Base-by-base conservation (phyloP, 1,284 basidiomycete genomes). In the Sanghuangporus sanghuang region DNA sequence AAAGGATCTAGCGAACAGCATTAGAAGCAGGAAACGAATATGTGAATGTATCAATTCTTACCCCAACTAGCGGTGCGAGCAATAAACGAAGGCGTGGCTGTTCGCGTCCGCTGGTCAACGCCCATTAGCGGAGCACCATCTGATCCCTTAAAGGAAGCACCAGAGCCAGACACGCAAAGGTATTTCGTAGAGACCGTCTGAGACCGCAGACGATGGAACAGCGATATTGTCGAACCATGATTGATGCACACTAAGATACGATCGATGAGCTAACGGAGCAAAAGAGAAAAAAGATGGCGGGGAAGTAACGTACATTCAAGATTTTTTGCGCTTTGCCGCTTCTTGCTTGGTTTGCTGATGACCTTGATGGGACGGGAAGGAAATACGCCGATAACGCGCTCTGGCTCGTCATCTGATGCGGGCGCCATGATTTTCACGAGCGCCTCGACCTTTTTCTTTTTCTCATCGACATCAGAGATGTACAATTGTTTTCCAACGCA, bases 151-250 rank as follows among this genome's bases (percentile, higher is more conserved):
- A 95, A 92, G 0, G 90, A 90, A 2, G 93, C 90, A 8, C 91
- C 88, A 23, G 95, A 93, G 23, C 93, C 92, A 21, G 93, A 93
- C 3, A 98, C 95, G 67, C 94, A 95, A 61, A 98, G 89, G 70
- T 96, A 98, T 70, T 96, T 94, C 9, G 96, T 98, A 3, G 92
- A 94, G n/a, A 92, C 92, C 2, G 91, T 95, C 77, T 95, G 96
- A 0, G 95, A 95, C 61, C 95, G 87, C 67, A 96, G 79, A 18
- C 96, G 90, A 74, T 98, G 96, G 83, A 96, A 98, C 57, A 98
- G 77, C 3, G 95, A 96, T 63, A 98, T 91, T 1, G 95, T 95
- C 11, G 95, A 93, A 32, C 96, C 96, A 76, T 98, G 96, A 74
- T 92, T 92, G 74, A 98, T 93, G 73, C 93, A 93, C 64, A 96